A percentile compares a stretch with the other conserved stretches of the same genome.
Evolutionary conservation across 352 stramenopile species (phyloP).

Genomic region (Phytophthora lateralis): DNA sequence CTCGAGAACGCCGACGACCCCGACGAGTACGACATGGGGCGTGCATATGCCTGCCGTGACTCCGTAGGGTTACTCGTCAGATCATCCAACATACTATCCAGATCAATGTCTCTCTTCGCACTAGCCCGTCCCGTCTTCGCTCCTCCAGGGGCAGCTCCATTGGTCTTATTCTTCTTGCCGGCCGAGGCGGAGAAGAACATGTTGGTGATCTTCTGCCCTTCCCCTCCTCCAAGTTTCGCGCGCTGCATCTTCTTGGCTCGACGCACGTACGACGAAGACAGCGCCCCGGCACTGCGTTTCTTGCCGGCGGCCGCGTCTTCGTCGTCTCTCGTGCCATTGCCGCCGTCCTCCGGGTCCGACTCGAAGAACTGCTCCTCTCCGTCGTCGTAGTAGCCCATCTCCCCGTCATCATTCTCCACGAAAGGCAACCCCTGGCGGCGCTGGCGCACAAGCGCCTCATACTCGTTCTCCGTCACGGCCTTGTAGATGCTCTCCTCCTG

Average conservation of each 20-base stretch:
- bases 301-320: conserved; percentile 52
- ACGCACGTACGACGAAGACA: conserved; percentile 78
- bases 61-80: conserved; percentile 85
- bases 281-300: conserved; percentile 76
- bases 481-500: conserved; percentile 86
- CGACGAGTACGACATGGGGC: conserved; percentile 66
- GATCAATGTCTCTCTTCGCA: conserved; percentile 81
- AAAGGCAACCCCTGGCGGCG: conserved; percentile 79
- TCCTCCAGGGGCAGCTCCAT: conserved; percentile 27
- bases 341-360: conserved; percentile 65
- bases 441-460: conserved; percentile 84
- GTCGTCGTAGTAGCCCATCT: conserved; percentile 90
- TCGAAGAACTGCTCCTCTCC: conserved; percentile 91
- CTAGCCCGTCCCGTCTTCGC: conserved; percentile 13
- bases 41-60: conserved; percentile 49
- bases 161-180: conserved; percentile 41
- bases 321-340: conserved; percentile 33
- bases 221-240: conserved; percentile 72
- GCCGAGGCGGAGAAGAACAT: conserved; percentile 84
- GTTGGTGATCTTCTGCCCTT: conserved; percentile 89
- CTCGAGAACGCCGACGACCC: conserved; percentile 32
- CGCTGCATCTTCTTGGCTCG: conserved; percentile 86
- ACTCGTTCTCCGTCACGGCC: conserved; percentile 84
- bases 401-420: conserved; percentile 84
- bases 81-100: conserved; percentile 88